These are phyloP conservation scores for Lecanicillium sp. DNA, from an alignment of 2,329 filamentous ascomycete genomes.

Conservation along the genomic window DNA sequence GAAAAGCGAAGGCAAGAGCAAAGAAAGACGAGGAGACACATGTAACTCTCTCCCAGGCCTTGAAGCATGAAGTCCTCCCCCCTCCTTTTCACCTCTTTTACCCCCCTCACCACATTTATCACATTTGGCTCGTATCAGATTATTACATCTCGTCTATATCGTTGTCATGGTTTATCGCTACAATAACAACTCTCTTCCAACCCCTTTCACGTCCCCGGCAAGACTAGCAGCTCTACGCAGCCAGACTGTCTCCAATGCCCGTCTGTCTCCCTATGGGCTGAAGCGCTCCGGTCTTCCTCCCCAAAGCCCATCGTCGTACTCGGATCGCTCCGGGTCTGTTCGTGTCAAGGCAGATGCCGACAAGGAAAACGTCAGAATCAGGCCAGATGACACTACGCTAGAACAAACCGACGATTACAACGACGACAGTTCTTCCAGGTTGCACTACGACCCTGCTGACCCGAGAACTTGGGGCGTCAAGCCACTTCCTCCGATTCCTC, in stretches of 20 bases:
- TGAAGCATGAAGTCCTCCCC: no score
- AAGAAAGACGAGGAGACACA: no score
- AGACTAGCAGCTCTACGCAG: slow-evolving; percentile 2
- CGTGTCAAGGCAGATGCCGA: not conserved
- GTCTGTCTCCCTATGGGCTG: slow-evolving; percentile 2
- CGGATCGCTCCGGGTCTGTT: not conserved
- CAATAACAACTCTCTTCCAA: slow-evolving; percentile 7
- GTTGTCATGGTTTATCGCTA: slow-evolving; percentile 10
- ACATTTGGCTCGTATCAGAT: not conserved
- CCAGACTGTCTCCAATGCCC: slow-evolving; percentile 8
- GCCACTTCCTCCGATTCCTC: slow-evolving; percentile 10
- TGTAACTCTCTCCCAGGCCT: no score
- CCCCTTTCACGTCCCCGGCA: slow-evolving; percentile 1
- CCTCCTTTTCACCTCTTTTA: not conserved
- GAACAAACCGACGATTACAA: not conserved
- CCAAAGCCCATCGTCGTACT: not conserved
- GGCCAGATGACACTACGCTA: not conserved
- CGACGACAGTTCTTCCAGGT: not conserved
- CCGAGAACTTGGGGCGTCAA: slow-evolving; percentile 10
- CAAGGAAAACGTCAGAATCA: slow-evolving; percentile 7
- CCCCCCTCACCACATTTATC: no score
- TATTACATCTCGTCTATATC: not conserved
- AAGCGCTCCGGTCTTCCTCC: slow-evolving; percentile 4
- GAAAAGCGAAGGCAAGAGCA: no score
- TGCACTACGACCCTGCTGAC: slow-evolving; percentile 6